Evolutionary conservation across 768 basidiomycete species (phyloP).

Genomic region (Mycena leptocephala): DNA sequence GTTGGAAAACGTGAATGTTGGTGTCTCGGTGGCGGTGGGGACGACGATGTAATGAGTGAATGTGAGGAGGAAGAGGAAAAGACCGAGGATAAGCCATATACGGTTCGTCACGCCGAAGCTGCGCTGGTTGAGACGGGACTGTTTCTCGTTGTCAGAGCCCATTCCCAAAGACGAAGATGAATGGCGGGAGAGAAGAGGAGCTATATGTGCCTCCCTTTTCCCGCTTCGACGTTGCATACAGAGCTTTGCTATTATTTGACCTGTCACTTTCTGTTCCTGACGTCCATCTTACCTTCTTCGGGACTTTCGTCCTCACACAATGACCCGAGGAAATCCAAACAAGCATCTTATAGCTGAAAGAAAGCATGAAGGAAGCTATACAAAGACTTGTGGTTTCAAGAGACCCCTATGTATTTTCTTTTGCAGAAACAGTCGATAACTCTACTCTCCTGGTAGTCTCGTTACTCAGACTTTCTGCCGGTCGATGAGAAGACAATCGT

Average conservation of each 20-base stretch:
- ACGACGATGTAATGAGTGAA: conserved; percentile 69
- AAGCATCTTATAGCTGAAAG: no score
- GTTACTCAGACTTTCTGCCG: no score
- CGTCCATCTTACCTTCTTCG: not conserved
- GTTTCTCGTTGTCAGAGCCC: conserved; percentile 66
- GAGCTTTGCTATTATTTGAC: not conserved
- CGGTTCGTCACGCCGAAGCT: conserved; percentile 77
- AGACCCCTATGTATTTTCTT: no score
- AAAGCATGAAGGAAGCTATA: no score
- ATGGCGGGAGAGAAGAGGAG: conserved; percentile 59
- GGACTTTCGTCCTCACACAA: no score
- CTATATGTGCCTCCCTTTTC: conserved; percentile 70
- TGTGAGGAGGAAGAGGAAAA: conserved; percentile 69
- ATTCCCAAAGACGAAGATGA: conserved; percentile 54
- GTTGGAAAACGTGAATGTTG: conserved; percentile 53
- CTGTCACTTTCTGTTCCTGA: not conserved
- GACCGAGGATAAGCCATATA: conserved; percentile 74
- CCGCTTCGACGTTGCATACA: conserved; percentile 76
- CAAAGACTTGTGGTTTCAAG: no score
- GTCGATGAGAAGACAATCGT: no score
- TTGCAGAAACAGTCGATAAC: no score
- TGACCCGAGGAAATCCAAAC: no score
- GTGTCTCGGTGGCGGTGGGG: conserved; percentile 40
- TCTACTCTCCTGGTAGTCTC: no score
- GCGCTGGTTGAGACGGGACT: conserved; percentile 70